phyloP scores from a whole-genome alignment of 1,139 yeast species.

The Candida sp. region DNA sequence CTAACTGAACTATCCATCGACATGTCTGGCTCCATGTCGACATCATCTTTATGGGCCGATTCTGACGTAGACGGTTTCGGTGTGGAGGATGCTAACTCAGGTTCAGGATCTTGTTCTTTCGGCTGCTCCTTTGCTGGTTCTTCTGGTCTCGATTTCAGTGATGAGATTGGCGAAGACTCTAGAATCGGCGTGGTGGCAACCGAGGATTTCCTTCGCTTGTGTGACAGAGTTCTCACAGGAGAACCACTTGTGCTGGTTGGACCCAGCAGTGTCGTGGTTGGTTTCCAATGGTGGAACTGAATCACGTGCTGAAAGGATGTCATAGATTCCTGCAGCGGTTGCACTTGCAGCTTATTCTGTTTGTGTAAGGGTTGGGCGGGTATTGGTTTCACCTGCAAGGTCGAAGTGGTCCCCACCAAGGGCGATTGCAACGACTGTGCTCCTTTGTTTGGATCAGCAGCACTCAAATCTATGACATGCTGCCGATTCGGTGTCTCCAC shows the following conservation, averaged over 20 bases:
- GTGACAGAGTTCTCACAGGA: slow-evolving; percentile 12
- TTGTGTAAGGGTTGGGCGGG: slow-evolving; percentile 51
- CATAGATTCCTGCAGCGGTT: slow-evolving; percentile 54
- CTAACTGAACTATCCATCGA: slow-evolving; percentile 19
- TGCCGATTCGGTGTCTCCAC: slow-evolving; percentile 21
- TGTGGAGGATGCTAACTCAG: not conserved
- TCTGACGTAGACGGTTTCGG: slow-evolving; percentile 2
- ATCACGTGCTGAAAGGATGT: slow-evolving; percentile 56
- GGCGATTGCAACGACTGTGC: slow-evolving; percentile 20
- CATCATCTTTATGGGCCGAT: slow-evolving; percentile 3
- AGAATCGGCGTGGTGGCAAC: slow-evolving; percentile 10
- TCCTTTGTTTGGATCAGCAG: slow-evolving; percentile 7
- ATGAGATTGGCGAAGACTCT: slow-evolving; percentile 6
- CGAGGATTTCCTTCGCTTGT: slow-evolving; percentile 26
- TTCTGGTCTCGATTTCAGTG: slow-evolving; percentile 3
- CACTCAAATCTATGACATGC: slow-evolving; percentile 10
- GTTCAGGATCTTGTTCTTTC: not conserved
- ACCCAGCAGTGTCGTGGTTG: slow-evolving; percentile 26
- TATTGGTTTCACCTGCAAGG: slow-evolving; percentile 49
- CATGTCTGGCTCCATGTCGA: slow-evolving; percentile 17
- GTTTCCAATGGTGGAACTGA: slow-evolving; percentile 59
- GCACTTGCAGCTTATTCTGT: slow-evolving; percentile 35
- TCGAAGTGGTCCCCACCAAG: slow-evolving; percentile 29
- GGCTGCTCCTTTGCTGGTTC: not conserved
- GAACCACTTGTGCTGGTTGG: slow-evolving; percentile 19